Base-by-base conservation (phyloP, 345 rosid species). In the Firmiana major region DNA sequence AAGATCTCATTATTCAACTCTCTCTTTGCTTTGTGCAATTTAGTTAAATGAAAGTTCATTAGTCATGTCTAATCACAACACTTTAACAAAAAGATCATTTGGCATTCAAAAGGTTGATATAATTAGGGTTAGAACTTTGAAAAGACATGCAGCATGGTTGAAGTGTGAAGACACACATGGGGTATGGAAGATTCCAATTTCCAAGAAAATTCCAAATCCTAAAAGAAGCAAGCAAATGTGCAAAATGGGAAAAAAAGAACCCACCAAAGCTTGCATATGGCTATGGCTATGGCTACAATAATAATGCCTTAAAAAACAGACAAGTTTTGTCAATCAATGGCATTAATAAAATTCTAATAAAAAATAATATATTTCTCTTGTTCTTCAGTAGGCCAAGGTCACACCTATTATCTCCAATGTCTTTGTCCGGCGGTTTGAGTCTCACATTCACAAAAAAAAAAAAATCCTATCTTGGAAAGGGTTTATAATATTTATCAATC, bases 131-230 rank as follows among this genome's bases (percentile, higher is more conserved):
- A 55, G 8, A 55, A 10, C 6, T 51, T 1, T 22, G 63, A 24
- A 59, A 7, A 59, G 31, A 59, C 55, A 51, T 0, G 16, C 4
- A 16, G 55, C 55, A 51, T 51, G n/a, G 55, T 16, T 19, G 11
- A 54, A 19, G 10, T 19, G 22, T 54, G 11, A 19, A 19, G 24
- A 19, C 34, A 60, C 38, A 60, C 38, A 60, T 60, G 65, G 65
- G 68, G 10, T 1, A 54, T 6, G 54, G 72, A 43, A 15, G 69
- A 22, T 22, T 69, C 57, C 58, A 46, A 69, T 69, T n/a, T n/a
- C 12, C 22, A 26, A 71, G 74, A 71, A 71, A 71, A 42, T 43
- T 67, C 54, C 72, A 49, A 71, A 49, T 51, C 49, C 38, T 26
- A 13, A 4, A 49, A 45, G 40, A 49, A 31, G 58, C 15, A 49